These are phyloP conservation scores for Xylaria arbuscula DNA, from an alignment of 2,329 filamentous ascomycete genomes.

Conservation along the genomic window DNA sequence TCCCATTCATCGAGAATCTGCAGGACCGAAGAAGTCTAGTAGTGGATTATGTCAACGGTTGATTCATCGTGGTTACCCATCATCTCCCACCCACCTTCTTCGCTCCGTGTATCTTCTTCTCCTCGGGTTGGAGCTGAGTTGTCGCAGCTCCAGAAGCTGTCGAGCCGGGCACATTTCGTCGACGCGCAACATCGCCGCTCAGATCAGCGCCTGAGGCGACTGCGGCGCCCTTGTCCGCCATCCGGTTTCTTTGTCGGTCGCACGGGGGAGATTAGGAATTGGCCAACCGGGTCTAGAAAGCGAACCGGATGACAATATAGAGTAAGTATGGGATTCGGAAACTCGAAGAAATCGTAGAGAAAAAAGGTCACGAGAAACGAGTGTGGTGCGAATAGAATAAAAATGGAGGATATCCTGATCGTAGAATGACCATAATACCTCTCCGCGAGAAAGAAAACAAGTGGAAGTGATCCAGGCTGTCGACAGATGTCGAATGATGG, in stretches of 20 bases:
- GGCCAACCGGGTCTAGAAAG: constrained; percentile 2
- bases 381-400: constrained; percentile 35
- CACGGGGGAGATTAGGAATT: constrained; percentile 12
- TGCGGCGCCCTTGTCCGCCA: constrained; percentile 66
- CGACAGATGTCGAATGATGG: constrained; percentile 36
- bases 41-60: constrained; percentile 23
- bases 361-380: constrained; percentile 36
- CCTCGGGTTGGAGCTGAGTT: constrained; percentile 61
- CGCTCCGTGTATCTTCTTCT: constrained; percentile 66
- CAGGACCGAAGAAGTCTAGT: constrained; percentile 66
- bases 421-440: constrained; percentile 31
- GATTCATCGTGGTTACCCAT: constrained; percentile 1
- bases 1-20: constrained; percentile 73
- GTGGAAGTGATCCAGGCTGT: constrained; percentile 7
- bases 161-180: constrained; percentile 64
- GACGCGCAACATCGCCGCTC: constrained; percentile 65
- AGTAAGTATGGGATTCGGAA: background rate
- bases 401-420: constrained; percentile 17
- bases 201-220: constrained; percentile 70
- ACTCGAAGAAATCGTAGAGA: constrained; percentile 11
- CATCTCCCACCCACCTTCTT: constrained; percentile 62
- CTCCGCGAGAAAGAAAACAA: constrained; percentile 25
- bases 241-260: constrained; percentile 45
- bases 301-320: constrained; percentile 3
- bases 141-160: constrained; percentile 51